These are phyloP conservation scores for Excoecaria agallocha DNA, from an alignment of 345 rosid species.

Conservation along the genomic window DNA sequence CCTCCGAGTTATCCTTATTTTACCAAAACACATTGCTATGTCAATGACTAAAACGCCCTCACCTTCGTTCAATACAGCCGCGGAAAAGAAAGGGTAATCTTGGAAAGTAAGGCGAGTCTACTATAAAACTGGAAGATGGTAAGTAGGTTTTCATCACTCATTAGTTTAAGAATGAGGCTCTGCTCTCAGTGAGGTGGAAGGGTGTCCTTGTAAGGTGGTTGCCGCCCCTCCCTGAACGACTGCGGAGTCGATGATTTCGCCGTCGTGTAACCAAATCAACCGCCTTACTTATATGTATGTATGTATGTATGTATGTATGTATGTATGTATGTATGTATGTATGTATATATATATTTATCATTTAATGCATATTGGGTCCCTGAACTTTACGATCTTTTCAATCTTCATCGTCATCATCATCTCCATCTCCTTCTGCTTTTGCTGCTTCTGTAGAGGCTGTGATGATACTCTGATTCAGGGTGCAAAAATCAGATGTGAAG, in stretches of 20 bases:
- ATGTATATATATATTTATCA: background rate
- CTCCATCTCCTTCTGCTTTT: background rate
- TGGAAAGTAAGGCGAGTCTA: background rate
- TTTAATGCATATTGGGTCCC: background rate
- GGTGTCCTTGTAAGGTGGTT: conserved; percentile 6
- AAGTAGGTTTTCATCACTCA: background rate
- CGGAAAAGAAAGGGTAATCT: background rate
- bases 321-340: no score
- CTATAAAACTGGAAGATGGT: background rate
- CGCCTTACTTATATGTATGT: background rate
- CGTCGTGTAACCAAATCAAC: background rate
- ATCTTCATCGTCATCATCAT: no score
- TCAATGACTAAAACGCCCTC: background rate
- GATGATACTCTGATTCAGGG: background rate
- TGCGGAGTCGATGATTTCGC: conserved; percentile 7
- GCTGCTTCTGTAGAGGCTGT: background rate
- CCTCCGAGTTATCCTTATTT: no score
- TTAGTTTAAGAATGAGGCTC: conserved; percentile 1
- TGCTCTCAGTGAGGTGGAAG: conserved; percentile 3
- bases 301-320: background rate
- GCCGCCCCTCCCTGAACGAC: conserved; percentile 5
- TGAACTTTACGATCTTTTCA: background rate
- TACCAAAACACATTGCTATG: no score
- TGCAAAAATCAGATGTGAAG: background rate
- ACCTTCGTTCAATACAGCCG: background rate